Evolutionary conservation across 1,284 basidiomycete species (phyloP), one percentile per base, ranked within the genome.

Genomic region (Leccinum variabile): DNA sequence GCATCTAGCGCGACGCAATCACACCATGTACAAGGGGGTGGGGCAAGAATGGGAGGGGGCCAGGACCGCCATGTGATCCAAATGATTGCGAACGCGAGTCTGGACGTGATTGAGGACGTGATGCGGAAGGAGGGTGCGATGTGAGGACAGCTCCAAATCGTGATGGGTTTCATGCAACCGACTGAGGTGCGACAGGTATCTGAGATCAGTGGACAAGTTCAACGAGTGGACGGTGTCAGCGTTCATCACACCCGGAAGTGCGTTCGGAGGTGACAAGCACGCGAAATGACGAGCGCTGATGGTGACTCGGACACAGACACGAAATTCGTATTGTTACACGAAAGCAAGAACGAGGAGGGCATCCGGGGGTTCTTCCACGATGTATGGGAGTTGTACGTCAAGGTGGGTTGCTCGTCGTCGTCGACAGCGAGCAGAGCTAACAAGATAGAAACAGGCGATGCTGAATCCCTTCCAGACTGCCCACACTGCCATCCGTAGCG

Each of bases 151-250:
- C 8, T 8, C 30, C 39, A 18, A 16, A 44, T 67, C 65, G 62
- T 66, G 59, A 63, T 66, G 44, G 60, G 59, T 46, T 50, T 49
- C 60, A 10, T 33, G 33, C 35, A 3, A 16, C 57, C 52, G 41
- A 60, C 69, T 69, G 61, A 69, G 62, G 61, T 32, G 59, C 65
- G 70, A 68, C 67, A 97, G 95, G 89, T 97, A 97, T 76, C 81
- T 97, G 63, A 95, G 95, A 73, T 87, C 87, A 22, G 88, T 97
- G 61, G 95, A 98, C 82, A 92, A 90, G 78, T 96, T 97, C 79
- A 97, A 98, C 73, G 96, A 98, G 74, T 98, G 96, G 95, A 95
- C 87, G 2, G 88, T 97, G 22, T 97, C 95, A 9, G 94, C 92
- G 33, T 98, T 97, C 77, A 82, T 97, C 16, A 97, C 95, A 1